Conservation (phyloP, 208 protist species). For the Trypanosoma theileri region DNA sequence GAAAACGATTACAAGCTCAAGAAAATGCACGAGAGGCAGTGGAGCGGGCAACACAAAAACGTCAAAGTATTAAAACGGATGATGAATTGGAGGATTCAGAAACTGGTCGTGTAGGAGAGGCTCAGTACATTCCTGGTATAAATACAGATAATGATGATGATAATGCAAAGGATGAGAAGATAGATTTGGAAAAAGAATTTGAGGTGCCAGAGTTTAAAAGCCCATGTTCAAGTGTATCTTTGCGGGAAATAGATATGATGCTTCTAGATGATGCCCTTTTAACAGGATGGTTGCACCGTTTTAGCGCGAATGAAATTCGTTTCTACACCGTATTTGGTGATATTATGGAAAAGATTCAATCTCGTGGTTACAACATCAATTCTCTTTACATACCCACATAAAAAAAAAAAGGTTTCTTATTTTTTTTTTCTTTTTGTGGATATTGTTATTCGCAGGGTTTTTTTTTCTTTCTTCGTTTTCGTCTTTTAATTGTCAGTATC, state of each 20-base stretch:
- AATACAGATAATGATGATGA: conserved; percentile 16
- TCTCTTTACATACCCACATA: conserved; percentile 44
- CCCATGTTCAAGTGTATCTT: conserved; percentile 70
- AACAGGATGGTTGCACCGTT: conserved; percentile 69
- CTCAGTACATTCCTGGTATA: conserved; percentile 57
- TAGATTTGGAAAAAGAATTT: conserved; percentile 35
- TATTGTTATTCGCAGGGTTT: neutral
- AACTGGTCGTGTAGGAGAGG: conserved; percentile 59
- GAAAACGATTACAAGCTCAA: conserved; percentile 38
- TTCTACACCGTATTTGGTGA: conserved; percentile 68
- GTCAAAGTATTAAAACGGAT: conserved; percentile 7
- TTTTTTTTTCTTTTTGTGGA: neutral
- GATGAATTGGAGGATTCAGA: conserved; percentile 6
- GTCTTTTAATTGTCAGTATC: neutral
- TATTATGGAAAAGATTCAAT: conserved; percentile 65
- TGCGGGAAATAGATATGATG: conserved; percentile 83
- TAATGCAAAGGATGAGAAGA: conserved; percentile 1
- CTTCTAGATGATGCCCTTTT: conserved; percentile 79
- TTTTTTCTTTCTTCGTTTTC: neutral
- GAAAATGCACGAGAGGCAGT: conserved; percentile 41
- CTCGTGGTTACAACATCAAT: conserved; percentile 70
- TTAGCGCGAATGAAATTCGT: conserved; percentile 67
- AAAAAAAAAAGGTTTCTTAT: conserved; percentile 3
- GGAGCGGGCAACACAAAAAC: conserved; percentile 32
- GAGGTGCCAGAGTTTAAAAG: conserved; percentile 34